These are phyloP conservation scores for Pichia cactophila DNA, from an alignment of 1,139 yeast species.

Conservation along the genomic window DNA sequence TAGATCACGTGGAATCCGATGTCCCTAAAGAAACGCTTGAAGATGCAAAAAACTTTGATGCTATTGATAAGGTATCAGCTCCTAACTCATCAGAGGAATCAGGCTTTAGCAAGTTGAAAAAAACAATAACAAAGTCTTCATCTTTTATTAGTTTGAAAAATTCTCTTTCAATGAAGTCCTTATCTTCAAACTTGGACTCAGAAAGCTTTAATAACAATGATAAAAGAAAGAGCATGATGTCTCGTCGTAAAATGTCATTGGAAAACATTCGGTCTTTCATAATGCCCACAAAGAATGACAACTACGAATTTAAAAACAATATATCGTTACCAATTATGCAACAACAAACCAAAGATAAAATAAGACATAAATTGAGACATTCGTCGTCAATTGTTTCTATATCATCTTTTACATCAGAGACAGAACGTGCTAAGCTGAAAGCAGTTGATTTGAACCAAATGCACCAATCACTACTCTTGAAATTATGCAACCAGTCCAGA, in stretches of 20 bases:
- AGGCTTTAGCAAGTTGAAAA: neutral
- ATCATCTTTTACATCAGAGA: conserved; percentile 22
- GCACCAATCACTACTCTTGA: conserved; percentile 30
- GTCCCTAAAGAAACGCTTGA: neutral
- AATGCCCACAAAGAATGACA: conserved; percentile 3
- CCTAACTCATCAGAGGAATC: neutral
- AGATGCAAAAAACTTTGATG: neutral
- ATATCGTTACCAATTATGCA: conserved; percentile 56
- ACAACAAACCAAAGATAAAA: conserved; percentile 45
- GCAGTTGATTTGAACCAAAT: conserved; percentile 18
- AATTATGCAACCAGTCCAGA: conserved; percentile 29
- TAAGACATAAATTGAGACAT: conserved; percentile 44
- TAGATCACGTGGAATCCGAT: neutral
- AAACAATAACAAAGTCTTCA: conserved; percentile 7
- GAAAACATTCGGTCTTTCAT: conserved; percentile 12
- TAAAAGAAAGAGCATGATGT: conserved; percentile 6
- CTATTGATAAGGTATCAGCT: neutral
- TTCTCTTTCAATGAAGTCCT: conserved; percentile 23
- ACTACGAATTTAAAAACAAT: conserved; percentile 25
- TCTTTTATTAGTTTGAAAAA: conserved; percentile 20
- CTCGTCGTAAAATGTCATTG: conserved; percentile 10
- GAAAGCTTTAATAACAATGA: conserved; percentile 1
- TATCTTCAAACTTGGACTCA: conserved; percentile 5
- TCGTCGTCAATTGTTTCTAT: conserved; percentile 41
- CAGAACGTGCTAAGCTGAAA: conserved; percentile 3